A percentile compares a stretch with the other conserved stretches of the same genome.
Conservation (phyloP, 306 rosid species). For the Vigna angularis region DNA sequence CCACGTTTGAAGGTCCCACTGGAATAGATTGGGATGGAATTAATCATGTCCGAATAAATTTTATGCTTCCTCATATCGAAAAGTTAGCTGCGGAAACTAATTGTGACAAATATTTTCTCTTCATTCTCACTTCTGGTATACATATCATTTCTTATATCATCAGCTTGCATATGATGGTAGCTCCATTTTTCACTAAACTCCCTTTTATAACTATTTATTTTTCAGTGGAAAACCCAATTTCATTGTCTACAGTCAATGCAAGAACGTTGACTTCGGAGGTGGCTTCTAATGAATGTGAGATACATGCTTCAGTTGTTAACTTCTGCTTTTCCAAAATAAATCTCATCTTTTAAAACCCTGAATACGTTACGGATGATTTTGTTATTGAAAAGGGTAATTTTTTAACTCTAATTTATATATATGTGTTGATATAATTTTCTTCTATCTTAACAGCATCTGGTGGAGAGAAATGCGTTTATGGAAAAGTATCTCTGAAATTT, state of each 20-base stretch:
- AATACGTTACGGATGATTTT: not conserved
- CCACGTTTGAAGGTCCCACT: conserved; percentile 50
- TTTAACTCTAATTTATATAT: too few relatives aligned
- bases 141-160: conserved; percentile 32
- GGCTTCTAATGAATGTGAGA: conserved; percentile 71
- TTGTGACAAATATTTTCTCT: conserved; percentile 61
- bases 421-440: conserved; percentile 20
- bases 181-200: conserved; percentile 17
- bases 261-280: conserved; percentile 55
- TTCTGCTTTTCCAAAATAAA: not conserved
- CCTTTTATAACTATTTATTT: conserved; percentile 42
- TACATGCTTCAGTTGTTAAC: conserved; percentile 39
- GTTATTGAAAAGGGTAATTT: not conserved
- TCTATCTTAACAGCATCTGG: conserved; percentile 56
- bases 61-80: conserved; percentile 69
- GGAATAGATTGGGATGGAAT: conserved; percentile 47
- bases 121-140: conserved; percentile 82
- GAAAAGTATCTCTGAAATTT: conserved; percentile 68
- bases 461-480: conserved; percentile 68
- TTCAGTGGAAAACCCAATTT: conserved; percentile 64
- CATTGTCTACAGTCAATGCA: conserved; percentile 52
- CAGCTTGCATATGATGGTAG: not conserved
- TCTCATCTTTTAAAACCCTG: too few relatives aligned
- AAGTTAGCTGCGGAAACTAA: conserved; percentile 70
- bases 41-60: conserved; percentile 59